Percentiles rank a stretch among this genome's conserved stretches.
These are phyloP conservation scores for Moniliella sp. DNA, from an alignment of 1,284 basidiomycete genomes.

Conservation along the genomic window DNA sequence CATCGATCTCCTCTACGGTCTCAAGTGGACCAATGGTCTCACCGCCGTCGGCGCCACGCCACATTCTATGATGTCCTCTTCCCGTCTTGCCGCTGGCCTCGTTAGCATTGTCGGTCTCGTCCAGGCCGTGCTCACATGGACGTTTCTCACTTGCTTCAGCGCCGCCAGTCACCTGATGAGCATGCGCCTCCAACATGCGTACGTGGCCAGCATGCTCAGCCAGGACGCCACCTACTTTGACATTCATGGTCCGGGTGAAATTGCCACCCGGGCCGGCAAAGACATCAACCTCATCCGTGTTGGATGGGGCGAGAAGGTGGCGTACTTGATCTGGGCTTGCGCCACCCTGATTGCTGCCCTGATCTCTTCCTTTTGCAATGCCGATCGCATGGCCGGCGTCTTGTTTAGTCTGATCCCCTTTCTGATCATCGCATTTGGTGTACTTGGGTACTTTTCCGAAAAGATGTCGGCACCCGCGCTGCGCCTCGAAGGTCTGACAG, in stretches of 20 bases:
- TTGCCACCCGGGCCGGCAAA: slow-evolving; percentile 33
- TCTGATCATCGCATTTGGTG: slow-evolving; percentile 23
- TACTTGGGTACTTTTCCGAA: slow-evolving; percentile 28
- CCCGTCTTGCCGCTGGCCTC: slow-evolving; percentile 28
- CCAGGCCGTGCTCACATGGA: slow-evolving; percentile 19
- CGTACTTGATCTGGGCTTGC: slow-evolving; percentile 31
- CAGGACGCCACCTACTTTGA: slow-evolving; percentile 37
- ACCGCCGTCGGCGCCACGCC: slow-evolving; percentile 5
- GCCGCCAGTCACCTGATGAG: slow-evolving; percentile 31
- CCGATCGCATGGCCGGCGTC: slow-evolving; percentile 35
- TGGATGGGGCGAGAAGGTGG: slow-evolving; percentile 36
- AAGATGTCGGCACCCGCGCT: slow-evolving; percentile 20
- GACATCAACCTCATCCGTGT: slow-evolving; percentile 35
- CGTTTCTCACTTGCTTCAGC: slow-evolving; percentile 27
- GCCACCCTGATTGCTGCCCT: slow-evolving; percentile 27
- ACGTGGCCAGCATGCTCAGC: slow-evolving; percentile 34
- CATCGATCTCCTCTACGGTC: slow-evolving; percentile 26
- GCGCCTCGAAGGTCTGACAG: slow-evolving; percentile 32
- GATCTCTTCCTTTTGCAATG: slow-evolving; percentile 34
- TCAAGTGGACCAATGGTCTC: slow-evolving; percentile 18
- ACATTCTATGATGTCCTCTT: slow-evolving; percentile 8
- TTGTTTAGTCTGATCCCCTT: slow-evolving; percentile 35
- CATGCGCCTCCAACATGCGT: slow-evolving; percentile 30
- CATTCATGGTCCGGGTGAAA: slow-evolving; percentile 36
- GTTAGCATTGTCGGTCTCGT: slow-evolving; percentile 30